Evolutionary conservation across 805 yeast genomes (phyloP), one percentile per base, ranked within the genome.

Genomic region (Ogataea haglerorum): DNA sequence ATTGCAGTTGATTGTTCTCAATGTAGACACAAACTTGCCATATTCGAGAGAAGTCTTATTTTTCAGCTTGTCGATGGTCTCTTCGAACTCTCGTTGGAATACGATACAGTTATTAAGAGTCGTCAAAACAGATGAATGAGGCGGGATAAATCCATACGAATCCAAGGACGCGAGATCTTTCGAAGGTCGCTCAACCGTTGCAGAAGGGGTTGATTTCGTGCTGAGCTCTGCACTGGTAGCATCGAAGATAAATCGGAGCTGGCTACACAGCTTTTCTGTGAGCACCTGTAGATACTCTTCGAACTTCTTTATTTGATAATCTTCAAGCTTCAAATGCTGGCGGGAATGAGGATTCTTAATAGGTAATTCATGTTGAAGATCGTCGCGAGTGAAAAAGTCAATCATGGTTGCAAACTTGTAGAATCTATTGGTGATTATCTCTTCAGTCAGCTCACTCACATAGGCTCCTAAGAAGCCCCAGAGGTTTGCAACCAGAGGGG

Each of bases 111-210:
- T 79, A 47, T 73, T 68, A 25, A 79, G 57, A 2, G 83, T 69
- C 33, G 85, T 70, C 17, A 85, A 63, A 7, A 83, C 74, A 53
- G 82, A 85, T 1, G 88, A 69, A 39, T 68, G 67, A 1, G 82
- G 81, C 3, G 91, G 90, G 16, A 82, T 55, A 51, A 79, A 80
- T 1, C 82, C 81, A 56, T 67, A 76, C 25, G 61, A 52, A 1
- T 47, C 47, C 7, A 44, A 36, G 6, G 36, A 28, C 22, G 34
- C 22, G 5, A 45, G 15, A 13, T 48, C 43, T 22, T 51, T 49
- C 8, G 22, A 27, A 6, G 40, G 32, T 6, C 10, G 21, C 21
- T 19, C 9, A 19, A 3, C 10, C 8, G 21, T 19, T 19, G 8
- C 21, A 7, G 21, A 6, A 19, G 21, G 21, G 7, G 9, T 7